These are phyloP conservation scores for Volvariella surrecta DNA, from an alignment of 1,284 basidiomycete genomes.

Conservation along the genomic window DNA sequence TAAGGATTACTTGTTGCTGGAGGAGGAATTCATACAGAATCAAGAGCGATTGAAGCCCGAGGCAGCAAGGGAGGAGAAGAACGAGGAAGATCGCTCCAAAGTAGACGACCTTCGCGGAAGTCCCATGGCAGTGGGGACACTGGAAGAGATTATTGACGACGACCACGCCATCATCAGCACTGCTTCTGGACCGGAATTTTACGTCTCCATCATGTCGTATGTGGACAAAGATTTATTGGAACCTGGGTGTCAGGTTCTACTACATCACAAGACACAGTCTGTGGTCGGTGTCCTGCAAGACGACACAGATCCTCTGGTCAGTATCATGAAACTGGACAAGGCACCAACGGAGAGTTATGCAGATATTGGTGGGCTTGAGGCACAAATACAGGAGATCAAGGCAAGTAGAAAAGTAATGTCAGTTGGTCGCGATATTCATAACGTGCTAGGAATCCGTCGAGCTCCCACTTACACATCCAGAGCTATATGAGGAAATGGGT, in stretches of 20 bases:
- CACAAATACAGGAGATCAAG: conserved; percentile 99
- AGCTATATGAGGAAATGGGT: conserved; percentile 99
- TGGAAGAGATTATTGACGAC: conserved; percentile 99
- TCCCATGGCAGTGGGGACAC: conserved; percentile 94
- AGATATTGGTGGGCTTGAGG: conserved; percentile 95
- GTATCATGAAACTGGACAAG: conserved; percentile 98
- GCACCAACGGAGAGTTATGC: conserved; percentile 98
- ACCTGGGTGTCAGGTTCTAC: conserved; percentile 90
- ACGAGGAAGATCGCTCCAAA: conserved; percentile 88
- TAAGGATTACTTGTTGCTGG: conserved; percentile 95
- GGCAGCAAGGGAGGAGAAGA: conserved; percentile 84
- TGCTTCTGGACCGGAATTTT: conserved; percentile 93
- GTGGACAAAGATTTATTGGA: conserved; percentile 99
- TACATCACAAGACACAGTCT: conserved; percentile 95
- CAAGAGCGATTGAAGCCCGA: conserved; percentile 87
- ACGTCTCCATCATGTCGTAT: conserved; percentile 97
- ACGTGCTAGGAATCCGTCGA: conserved; percentile 91
- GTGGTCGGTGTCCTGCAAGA: conserved; percentile 96
- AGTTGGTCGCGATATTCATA: conserved; percentile 6
- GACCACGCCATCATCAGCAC: conserved; percentile 99
- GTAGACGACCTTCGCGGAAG: conserved; percentile 94
- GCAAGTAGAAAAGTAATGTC: conserved; percentile 27
- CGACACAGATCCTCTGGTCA: conserved; percentile 97
- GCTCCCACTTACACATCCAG: conserved; percentile 95
- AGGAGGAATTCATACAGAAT: conserved; percentile 97